A percentile compares a stretch with the other conserved stretches of the same genome.
Conservation (phyloP, 345 rosid species). For the Eucalyptus viminalis region DNA sequence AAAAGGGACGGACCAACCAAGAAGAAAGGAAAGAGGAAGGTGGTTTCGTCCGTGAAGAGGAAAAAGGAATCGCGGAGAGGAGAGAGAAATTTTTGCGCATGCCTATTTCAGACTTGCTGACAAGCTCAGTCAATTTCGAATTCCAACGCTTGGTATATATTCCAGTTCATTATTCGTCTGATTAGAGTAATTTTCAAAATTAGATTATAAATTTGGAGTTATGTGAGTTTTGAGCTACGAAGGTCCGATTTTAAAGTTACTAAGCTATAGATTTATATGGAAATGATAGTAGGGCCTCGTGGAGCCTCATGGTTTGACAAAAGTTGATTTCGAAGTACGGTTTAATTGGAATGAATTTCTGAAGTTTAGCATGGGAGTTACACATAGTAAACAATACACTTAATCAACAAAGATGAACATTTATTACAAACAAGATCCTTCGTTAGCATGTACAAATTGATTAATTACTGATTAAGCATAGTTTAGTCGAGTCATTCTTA, state of each 20-base stretch:
- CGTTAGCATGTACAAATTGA: no score
- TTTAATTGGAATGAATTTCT: not conserved
- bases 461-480: no score
- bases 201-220: not conserved
- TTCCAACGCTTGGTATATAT: not conserved
- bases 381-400: not conserved
- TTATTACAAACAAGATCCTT: no score
- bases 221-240: not conserved
- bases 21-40: no score
- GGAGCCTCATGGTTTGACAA: not conserved
- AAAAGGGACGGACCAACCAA: not conserved
- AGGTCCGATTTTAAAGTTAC: no score
- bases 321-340: not conserved
- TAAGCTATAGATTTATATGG: not conserved
- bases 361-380: no score
- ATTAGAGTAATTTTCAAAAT: not conserved
- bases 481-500: not conserved
- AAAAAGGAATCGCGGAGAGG: not conserved
- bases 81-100: not conserved
- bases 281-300: not conserved
- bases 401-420: no score
- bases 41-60: not conserved
- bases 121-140: not conserved
- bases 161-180: not conserved
- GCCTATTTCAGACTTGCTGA: not conserved